Evolutionary conservation across 495 filamentous ascomycete species (phyloP), one percentile per base, ranked within the genome.

Genomic region (Talaromyces nanjingensis): DNA sequence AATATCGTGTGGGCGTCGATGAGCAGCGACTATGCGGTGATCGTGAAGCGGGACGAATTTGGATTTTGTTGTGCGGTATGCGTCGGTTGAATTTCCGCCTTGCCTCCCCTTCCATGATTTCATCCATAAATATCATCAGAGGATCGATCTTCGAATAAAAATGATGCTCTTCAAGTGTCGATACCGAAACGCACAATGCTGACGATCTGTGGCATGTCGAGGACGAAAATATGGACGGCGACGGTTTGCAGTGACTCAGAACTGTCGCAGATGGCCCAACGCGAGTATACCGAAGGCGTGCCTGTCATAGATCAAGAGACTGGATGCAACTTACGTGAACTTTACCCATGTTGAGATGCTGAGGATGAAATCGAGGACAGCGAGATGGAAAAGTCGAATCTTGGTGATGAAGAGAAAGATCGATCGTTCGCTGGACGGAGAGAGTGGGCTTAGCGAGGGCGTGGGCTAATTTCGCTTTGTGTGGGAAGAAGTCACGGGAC

Each of bases 271-370:
- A 56, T 22, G 16, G 27, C 14, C 53, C 53, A n/a, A 12, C 27
- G 22, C 53, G 53, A 56, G 27, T 5, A 56, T 56, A 56, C 24
- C 53, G 27, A 6, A 22, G 20, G 53, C 24, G 53, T 9, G 16
- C 27, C 29, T n/a, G 22, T 6, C 53, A 56, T 14, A 14, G 20
- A 56, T 16, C 53, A 45, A 29, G 5, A 45, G 59, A 18, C 22
- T 20, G 11, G 59, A 3, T 7, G 42, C 20, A 45, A 61, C 60
- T 62, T 62, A 62, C 60, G 60, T 72, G 70, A 72, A 72, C 70
- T 69, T 72, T 71, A 71, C 69, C 69, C 69, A 71, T 71, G 69
- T 62, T 65, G 67, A 67, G 61, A 67, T 67, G 65, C 65, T 42
- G 59, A 60, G 39, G 24, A 67, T 71, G 62, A 58, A 66, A 62